Base-by-base conservation (phyloP, 2,329 filamentous ascomycete genomes). In the Penicillium sp. region DNA sequence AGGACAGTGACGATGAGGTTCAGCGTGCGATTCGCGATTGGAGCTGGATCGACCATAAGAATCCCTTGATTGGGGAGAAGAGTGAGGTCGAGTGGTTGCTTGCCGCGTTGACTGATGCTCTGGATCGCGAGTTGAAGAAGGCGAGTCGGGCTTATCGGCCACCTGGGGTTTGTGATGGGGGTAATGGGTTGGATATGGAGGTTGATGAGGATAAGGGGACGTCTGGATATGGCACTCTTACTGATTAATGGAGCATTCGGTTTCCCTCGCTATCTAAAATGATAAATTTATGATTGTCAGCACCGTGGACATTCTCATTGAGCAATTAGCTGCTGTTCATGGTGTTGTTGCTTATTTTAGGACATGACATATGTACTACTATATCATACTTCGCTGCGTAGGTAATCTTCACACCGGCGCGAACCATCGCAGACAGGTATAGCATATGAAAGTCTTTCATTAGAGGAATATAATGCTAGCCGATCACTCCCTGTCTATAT, bases 21-120 rank as follows among this genome's bases (percentile, higher is more conserved):
- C 9, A 34, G 35, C 28, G 47, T 7, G 20, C 41, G 13, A 16
- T 32, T 6, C 16, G 14, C 14, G 42, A 50, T 9, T 73, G 70
- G 70, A 70, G 67, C 34, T 73, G 70, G 70, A 62, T 72, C 20
- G 67, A 66, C 24, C 59, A 59, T 32, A 57, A 56, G 24, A 70
- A 64, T 51, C 70, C 70, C 2, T 52, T 72, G 28, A 61, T 72
- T 50, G 66, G 67, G 4, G 61, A 70, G 23, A 71, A 67, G 43
- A 65, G 64, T 40, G 72, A 74, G 54, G 63, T 71, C 23, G 63
- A 71, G 47, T 74, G 71, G 72, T 55, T 74, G 11, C 53, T 74
- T 26, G 62, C 68, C 45, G 63, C 64, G 31, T 50, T 74, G 38
- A 63, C 69, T 18, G 56, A 64, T 26, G 65, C 60, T 8, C 50